These are phyloP conservation scores for Lyophyllum decastes DNA, from an alignment of 768 basidiomycete genomes.

Conservation along the genomic window DNA sequence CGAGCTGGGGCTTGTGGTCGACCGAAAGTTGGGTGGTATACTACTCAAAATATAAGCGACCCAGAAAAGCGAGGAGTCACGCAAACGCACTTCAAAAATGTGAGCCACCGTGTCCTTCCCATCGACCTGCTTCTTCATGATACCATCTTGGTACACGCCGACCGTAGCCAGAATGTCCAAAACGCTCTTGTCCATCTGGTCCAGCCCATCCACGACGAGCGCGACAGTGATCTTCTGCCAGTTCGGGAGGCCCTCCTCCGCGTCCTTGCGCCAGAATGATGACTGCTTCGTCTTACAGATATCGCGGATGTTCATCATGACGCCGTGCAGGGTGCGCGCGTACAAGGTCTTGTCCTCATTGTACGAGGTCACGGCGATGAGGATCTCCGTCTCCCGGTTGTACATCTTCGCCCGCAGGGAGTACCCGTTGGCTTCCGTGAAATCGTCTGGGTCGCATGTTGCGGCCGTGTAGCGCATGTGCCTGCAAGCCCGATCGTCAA, in stretches of 20 bases:
- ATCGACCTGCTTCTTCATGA: constrained; percentile 93
- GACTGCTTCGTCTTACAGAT: constrained; percentile 96
- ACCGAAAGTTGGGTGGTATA: constrained; percentile 97
- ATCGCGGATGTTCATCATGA: constrained; percentile 97
- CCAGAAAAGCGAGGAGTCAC: no score
- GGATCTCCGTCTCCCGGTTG: constrained; percentile 85
- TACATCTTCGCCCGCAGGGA: constrained; percentile 85
- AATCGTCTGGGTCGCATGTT: constrained; percentile 90
- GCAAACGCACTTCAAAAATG: constrained; percentile 81
- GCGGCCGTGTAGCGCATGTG: constrained; percentile 96
- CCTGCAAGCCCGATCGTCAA: constrained; percentile 29
- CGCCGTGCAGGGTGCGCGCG: constrained; percentile 88
- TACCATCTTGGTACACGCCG: constrained; percentile 91
- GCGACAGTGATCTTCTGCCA: constrained; percentile 94
- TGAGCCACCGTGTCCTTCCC: constrained; percentile 89
- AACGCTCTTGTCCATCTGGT: constrained; percentile 93
- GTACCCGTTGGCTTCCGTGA: constrained; percentile 77
- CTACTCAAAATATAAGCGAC: constrained; percentile 47
- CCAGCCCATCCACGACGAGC: constrained; percentile 89
- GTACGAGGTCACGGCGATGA: constrained; percentile 93
- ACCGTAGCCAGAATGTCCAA: constrained; percentile 87
- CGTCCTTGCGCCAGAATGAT: constrained; percentile 83
- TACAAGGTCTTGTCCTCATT: constrained; percentile 91
- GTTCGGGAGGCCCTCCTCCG: constrained; percentile 80
- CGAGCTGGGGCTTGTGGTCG: constrained; percentile 86